Conservation (phyloP, 164 flowering plant genomes). For the Piper betle region DNA sequence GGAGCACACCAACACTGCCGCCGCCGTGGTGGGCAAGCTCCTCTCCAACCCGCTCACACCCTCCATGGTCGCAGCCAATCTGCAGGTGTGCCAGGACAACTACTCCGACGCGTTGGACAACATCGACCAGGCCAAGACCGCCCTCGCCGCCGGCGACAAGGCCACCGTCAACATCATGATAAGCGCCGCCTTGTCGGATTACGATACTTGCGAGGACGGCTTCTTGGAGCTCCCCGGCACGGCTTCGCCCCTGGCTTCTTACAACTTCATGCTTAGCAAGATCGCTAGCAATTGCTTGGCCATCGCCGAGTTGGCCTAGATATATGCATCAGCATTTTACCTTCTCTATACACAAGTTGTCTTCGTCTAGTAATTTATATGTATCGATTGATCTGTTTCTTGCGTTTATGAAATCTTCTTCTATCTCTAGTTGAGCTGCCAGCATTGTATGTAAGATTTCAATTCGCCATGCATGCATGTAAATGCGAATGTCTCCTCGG, state of each 20-base stretch:
- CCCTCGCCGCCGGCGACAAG: background rate
- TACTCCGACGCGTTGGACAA: slow-evolving; percentile 3
- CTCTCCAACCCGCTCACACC: slow-evolving; percentile 2
- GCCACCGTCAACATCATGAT: slow-evolving; percentile 3
- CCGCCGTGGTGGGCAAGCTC: background rate
- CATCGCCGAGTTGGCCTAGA: slow-evolving; percentile 4
- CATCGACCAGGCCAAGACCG: background rate
- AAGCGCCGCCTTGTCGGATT: slow-evolving; percentile 6
- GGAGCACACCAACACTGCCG: background rate
- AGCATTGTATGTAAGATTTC: too few species aligned
- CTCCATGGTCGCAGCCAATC: background rate
- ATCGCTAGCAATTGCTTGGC: slow-evolving; percentile 26
- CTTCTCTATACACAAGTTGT: too few species aligned
- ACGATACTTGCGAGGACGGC: slow-evolving; percentile 5
- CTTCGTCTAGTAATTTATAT: too few species aligned
- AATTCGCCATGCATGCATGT: too few species aligned
- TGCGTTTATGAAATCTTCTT: too few species aligned
- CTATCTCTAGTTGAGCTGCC: too few species aligned
- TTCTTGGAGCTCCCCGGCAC: slow-evolving; percentile 1
- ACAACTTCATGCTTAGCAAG: slow-evolving; percentile 7
- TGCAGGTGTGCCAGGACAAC: background rate
- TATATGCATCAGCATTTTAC: too few species aligned
- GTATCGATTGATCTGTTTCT: too few species aligned
- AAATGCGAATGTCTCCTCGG: too few species aligned
- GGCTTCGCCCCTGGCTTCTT: background rate